A percentile compares a stretch with the other conserved stretches of the same genome.
Evolutionary conservation across 2,329 filamentous ascomycete species (phyloP).

Genomic region (Aspergillus piperis): DNA sequence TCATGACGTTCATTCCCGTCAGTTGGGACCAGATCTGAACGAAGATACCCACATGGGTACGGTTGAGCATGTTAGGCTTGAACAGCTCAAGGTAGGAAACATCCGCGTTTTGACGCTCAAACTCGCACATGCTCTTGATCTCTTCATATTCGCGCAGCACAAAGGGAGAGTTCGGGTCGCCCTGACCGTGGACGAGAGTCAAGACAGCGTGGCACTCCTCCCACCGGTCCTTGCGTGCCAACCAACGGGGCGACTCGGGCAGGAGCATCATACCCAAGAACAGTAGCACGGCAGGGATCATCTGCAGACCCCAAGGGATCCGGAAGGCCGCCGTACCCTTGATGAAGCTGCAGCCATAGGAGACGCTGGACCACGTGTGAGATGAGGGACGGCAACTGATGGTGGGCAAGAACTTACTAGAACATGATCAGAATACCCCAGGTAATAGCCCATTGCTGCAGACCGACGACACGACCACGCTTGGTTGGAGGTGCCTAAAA

Average conservation of each 20-base stretch:
- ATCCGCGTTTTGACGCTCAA: conserved; percentile 69
- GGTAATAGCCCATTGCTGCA: conserved; percentile 75
- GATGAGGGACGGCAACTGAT: background rate
- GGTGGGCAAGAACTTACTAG: conserved; percentile 59
- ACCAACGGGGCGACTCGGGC: conserved; percentile 64
- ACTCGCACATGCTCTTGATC: conserved; percentile 71
- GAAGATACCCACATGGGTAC: conserved; percentile 70
- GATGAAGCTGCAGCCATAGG: conserved; percentile 63
- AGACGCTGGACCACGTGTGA: conserved; percentile 44
- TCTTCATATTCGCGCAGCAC: conserved; percentile 70
- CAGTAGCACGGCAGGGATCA: conserved; percentile 61
- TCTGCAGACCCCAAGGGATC: conserved; percentile 67
- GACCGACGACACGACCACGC: conserved; percentile 65
- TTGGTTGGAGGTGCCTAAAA: conserved; percentile 57
- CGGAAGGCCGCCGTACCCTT: conserved; percentile 61
- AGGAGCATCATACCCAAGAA: conserved; percentile 54
- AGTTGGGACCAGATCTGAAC: conserved; percentile 76
- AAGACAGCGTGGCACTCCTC: conserved; percentile 55
- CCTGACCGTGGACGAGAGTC: conserved; percentile 62
- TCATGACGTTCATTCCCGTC: conserved; percentile 51
- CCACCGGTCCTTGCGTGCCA: conserved; percentile 63
- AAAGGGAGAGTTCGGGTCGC: conserved; percentile 64
- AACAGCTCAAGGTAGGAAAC: conserved; percentile 73
- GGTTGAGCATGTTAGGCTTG: conserved; percentile 70
- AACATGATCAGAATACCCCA: conserved; percentile 72